These are phyloP conservation scores for Lojkania enalia DNA, from an alignment of 2,329 filamentous ascomycete genomes.

Conservation along the genomic window DNA sequence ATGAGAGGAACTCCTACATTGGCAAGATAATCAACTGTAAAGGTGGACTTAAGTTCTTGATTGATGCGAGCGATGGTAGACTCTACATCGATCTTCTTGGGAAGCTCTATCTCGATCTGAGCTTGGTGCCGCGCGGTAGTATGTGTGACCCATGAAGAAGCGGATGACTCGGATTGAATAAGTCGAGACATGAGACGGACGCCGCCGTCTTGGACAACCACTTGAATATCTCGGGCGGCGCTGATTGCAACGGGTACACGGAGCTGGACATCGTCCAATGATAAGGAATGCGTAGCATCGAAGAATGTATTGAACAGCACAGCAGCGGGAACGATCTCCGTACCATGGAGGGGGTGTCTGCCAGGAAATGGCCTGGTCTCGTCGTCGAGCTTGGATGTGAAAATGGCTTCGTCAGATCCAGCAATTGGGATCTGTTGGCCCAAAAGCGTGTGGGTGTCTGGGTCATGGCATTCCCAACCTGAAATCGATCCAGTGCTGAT, in stretches of 20 bases:
- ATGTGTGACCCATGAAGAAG: slow-evolving; percentile 19
- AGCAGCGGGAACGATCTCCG: slow-evolving; percentile 49
- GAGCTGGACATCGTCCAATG: slow-evolving; percentile 38
- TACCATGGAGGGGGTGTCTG: slow-evolving; percentile 45
- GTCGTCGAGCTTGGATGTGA: slow-evolving; percentile 18
- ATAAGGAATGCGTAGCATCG: slow-evolving; percentile 30
- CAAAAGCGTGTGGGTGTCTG: slow-evolving; percentile 2
- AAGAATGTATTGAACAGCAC: slow-evolving; percentile 47
- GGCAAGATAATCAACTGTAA: slow-evolving; percentile 43
- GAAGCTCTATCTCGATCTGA: not conserved
- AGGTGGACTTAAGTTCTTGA: slow-evolving; percentile 26
- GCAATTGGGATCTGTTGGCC: slow-evolving; percentile 3
- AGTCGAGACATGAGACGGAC: slow-evolving; percentile 40
- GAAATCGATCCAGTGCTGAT: slow-evolving; percentile 4
- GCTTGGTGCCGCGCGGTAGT: slow-evolving; percentile 20
- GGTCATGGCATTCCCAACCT: slow-evolving; percentile 1
- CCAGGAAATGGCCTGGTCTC: slow-evolving; percentile 47
- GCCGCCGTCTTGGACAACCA: slow-evolving; percentile 24
- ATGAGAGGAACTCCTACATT: slow-evolving; percentile 44
- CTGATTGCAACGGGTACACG: slow-evolving; percentile 42
- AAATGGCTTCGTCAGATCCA: slow-evolving; percentile 2
- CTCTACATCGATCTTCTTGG: not conserved
- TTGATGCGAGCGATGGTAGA: slow-evolving; percentile 27
- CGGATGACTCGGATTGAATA: not conserved
- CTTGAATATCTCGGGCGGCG: slow-evolving; percentile 38